Percentiles rank a stretch among this genome's conserved stretches.
Evolutionary conservation across 495 filamentous ascomycete species (phyloP).

Genomic region (Podospora pseudoanserina): DNA sequence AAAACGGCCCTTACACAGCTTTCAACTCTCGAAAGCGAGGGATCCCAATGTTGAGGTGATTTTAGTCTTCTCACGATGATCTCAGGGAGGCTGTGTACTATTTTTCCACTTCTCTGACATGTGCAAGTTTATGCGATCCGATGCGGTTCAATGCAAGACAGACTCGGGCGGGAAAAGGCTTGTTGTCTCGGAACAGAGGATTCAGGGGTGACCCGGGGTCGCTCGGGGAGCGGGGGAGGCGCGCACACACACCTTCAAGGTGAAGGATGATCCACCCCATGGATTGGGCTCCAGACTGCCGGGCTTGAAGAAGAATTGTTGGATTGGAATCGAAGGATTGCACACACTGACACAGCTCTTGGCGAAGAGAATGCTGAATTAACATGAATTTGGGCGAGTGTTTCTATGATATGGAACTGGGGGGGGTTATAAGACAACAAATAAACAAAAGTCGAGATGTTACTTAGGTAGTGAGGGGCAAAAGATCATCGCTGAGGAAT

Average conservation of each 20-base stretch:
- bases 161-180: not conserved
- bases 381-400: not conserved
- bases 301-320: not conserved
- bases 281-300: not conserved
- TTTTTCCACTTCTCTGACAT: not conserved
- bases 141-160: not conserved
- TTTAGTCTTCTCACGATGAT: not conserved
- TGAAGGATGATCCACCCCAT: not conserved
- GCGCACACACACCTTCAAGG: not conserved
- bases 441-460: not conserved
- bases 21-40: not conserved
- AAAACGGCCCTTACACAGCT: not conserved
- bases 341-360: not conserved
- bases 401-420: not conserved
- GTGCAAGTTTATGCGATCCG: not conserved
- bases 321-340: not conserved
- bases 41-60: not conserved
- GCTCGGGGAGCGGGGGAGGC: not conserved
- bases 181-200: not conserved
- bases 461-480: not conserved
- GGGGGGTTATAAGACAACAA: not conserved
- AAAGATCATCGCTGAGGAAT: not conserved
- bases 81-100: not conserved
- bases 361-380: not conserved
- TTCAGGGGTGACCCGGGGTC: not conserved